A percentile compares a stretch with the other conserved stretches of the same genome.
Evolutionary conservation across 352 stramenopile genomes (phyloP).

Genomic region (Albugo candida): DNA sequence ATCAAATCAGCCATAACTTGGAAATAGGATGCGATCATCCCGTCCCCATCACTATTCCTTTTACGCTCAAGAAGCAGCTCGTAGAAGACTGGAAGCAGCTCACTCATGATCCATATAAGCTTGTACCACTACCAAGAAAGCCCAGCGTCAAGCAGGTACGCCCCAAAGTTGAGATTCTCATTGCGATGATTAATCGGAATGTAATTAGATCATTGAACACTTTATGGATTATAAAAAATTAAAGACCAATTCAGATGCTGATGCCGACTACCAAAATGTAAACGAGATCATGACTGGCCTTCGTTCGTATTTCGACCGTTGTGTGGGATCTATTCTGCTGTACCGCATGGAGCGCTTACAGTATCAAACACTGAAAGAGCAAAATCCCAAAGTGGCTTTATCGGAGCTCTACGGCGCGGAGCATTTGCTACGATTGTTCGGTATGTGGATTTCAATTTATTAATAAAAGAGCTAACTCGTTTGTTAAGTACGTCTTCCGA

Average conservation of each 20-base stretch:
- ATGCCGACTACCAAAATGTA: conserved; percentile 21
- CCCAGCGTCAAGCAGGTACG: conserved; percentile 33
- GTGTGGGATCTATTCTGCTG: conserved; percentile 77
- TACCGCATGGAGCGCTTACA: conserved; percentile 82
- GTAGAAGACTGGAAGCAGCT: conserved; percentile 82
- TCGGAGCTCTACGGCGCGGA: conserved; percentile 86
- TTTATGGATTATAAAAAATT: conserved; percentile 67
- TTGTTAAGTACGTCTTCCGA: conserved; percentile 47
- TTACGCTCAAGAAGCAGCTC: conserved; percentile 83
- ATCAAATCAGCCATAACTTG: background rate
- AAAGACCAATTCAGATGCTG: conserved; percentile 18
- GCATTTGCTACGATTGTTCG: conserved; percentile 80
- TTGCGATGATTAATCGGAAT: background rate
- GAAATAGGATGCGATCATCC: conserved; percentile 14
- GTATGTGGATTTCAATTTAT: conserved; percentile 19
- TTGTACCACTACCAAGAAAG: conserved; percentile 68
- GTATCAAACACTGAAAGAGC: conserved; percentile 60
- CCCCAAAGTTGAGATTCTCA: background rate
- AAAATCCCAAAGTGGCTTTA: conserved; percentile 31
- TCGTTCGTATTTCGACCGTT: conserved; percentile 78
- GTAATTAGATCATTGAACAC: conserved; percentile 47
- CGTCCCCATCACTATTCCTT: conserved; percentile 68
- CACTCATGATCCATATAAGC: conserved; percentile 49
- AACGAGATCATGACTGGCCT: conserved; percentile 70
- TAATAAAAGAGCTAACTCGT: background rate